Evolutionary conservation across 108 stramenopile species (phyloP).

Genomic region (Pelagomonas calceolata): DNA sequence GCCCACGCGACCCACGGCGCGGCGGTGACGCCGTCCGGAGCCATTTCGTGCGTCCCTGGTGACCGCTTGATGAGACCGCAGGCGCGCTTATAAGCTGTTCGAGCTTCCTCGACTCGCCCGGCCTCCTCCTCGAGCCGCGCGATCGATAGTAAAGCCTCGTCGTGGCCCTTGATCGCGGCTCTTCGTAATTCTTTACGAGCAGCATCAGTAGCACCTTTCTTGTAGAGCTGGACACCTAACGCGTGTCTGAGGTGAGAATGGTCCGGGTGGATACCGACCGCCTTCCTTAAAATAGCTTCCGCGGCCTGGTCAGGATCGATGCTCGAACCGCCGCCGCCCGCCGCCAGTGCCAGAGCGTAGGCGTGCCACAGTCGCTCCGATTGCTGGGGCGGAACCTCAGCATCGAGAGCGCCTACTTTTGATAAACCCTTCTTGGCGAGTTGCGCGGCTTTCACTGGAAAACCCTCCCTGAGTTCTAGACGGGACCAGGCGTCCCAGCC

Average conservation of each 20-base stretch:
- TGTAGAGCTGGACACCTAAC: neutral
- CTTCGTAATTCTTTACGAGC: neutral
- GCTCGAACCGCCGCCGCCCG: neutral
- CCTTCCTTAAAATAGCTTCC: neutral
- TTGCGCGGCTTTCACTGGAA: neutral
- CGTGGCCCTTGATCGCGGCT: neutral
- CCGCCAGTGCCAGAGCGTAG: neutral
- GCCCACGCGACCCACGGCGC: neutral
- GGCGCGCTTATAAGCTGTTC: neutral
- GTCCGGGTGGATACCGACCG: neutral
- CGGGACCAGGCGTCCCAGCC: neutral
- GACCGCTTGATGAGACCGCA: too few relatives aligned
- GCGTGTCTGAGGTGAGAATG: neutral
- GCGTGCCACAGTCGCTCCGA: neutral
- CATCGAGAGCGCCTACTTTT: neutral
- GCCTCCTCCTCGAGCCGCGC: neutral
- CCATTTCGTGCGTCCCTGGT: neutral
- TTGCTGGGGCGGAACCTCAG: neutral
- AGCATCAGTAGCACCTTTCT: neutral
- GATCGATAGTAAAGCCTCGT: neutral
- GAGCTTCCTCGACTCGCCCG: neutral
- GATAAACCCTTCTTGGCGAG: neutral
- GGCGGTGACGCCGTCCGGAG: neutral
- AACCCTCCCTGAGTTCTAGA: neutral
- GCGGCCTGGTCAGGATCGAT: neutral